Conservation (phyloP, 768 basidiomycete genomes). For the Boletus reticuloceps region DNA sequence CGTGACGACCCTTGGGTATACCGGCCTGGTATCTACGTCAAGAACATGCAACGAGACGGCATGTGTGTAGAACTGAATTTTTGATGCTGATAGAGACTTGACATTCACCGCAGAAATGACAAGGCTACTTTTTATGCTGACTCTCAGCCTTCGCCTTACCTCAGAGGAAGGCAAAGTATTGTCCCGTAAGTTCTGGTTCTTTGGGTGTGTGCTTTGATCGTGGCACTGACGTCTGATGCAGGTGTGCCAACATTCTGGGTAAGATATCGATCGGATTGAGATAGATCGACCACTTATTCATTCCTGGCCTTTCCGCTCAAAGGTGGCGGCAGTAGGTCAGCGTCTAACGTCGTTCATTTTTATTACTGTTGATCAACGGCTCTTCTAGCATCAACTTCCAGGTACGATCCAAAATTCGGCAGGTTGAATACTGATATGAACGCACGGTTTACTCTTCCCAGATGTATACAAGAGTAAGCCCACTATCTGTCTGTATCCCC, state of each 20-base stretch:
- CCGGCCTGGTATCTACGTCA: slow-evolving; percentile 64
- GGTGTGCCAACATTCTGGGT: slow-evolving; percentile 67
- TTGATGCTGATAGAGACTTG: background rate
- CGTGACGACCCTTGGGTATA: slow-evolving; percentile 76
- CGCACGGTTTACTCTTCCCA: too few species aligned
- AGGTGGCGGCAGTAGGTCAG: too few species aligned
- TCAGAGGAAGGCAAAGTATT: slow-evolving; percentile 63
- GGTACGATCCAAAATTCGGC: too few species aligned
- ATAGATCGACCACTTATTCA: background rate
- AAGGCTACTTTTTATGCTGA: slow-evolving; percentile 74
- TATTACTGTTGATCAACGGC: too few species aligned
- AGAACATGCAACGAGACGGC: slow-evolving; percentile 70
- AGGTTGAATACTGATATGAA: too few species aligned
- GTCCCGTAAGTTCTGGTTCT: slow-evolving; percentile 52
- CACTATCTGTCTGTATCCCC: too few species aligned
- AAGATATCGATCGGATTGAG: slow-evolving; percentile 1
- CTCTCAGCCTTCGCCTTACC: slow-evolving; percentile 51
- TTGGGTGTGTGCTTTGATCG: background rate
- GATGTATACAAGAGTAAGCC: too few species aligned
- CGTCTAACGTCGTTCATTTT: too few species aligned
- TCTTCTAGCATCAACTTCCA: too few species aligned
- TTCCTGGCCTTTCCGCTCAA: too few species aligned
- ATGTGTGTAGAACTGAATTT: slow-evolving; percentile 40
- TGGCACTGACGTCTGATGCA: slow-evolving; percentile 18
- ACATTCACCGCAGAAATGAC: slow-evolving; percentile 49